Evolutionary conservation across 805 yeast species (phyloP).

Genomic region (Pichia deserticola): DNA sequence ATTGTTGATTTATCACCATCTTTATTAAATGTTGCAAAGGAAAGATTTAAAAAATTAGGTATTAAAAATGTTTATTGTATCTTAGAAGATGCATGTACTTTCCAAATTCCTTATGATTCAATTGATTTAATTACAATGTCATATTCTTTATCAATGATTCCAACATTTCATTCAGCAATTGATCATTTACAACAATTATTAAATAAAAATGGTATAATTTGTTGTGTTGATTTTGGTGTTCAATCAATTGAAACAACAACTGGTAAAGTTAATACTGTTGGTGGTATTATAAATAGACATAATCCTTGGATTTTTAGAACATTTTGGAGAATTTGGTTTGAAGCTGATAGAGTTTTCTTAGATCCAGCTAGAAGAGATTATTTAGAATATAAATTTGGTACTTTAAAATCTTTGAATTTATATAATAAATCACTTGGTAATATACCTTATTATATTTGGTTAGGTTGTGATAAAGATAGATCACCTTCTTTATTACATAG

Average conservation of each 20-base stretch:
- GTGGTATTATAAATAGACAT: slow-evolving; percentile 65
- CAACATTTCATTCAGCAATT: slow-evolving; percentile 69
- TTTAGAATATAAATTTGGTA: slow-evolving; percentile 76
- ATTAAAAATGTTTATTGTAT: slow-evolving; percentile 59
- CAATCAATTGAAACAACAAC: slow-evolving; percentile 57
- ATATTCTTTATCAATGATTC: slow-evolving; percentile 80
- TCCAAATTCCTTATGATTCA: slow-evolving; percentile 39
- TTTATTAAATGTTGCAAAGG: slow-evolving; percentile 61
- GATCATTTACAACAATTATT: slow-evolving; percentile 55
- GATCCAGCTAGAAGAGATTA: slow-evolving; percentile 79
- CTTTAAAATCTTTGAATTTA: slow-evolving; percentile 64
- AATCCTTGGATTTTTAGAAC: slow-evolving; percentile 72
- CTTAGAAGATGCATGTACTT: slow-evolving; percentile 71
- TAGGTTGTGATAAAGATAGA: slow-evolving; percentile 61
- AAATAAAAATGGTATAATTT: slow-evolving; percentile 52
- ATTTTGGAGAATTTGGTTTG: slow-evolving; percentile 86
- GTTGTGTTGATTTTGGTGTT: slow-evolving; percentile 76
- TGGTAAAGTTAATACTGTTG: slow-evolving; percentile 67
- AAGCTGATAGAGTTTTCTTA: slow-evolving; percentile 69
- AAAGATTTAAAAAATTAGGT: slow-evolving; percentile 42
- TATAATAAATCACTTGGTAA: slow-evolving; percentile 60
- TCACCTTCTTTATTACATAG: slow-evolving; percentile 43
- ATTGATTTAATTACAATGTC: slow-evolving; percentile 78
- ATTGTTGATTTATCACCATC: slow-evolving; percentile 74
- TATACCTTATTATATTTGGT: slow-evolving; percentile 79